Base-by-base conservation (phyloP, 257 asterid species). In the Solanum pimpinellifolium region DNA sequence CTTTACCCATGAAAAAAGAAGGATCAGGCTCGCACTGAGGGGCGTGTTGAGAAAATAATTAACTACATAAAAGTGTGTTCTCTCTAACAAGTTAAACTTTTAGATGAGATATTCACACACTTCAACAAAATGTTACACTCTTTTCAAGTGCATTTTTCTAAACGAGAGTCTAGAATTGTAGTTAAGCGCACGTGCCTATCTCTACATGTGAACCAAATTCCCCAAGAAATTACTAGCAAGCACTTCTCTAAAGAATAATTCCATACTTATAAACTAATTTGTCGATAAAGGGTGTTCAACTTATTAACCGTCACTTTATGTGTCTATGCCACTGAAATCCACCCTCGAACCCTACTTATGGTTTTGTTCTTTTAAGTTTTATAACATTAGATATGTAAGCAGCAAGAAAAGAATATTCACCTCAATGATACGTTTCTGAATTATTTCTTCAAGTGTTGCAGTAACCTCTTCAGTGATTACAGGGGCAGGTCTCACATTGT, bases 401-500 rank as follows among this genome's bases (percentile, higher is more conserved):
- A 0, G 56, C 68, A 31, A 52, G 11, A 49, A 42, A 80, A 29
- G 42, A 47, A 35, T 73, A 75, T 65, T 92, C 89, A 97, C 99
- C 98, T 97, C 98, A 87, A 91, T 73, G 56, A 96, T 86, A 86
- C 98, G 95, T 89, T 97, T 96, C 88, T 91, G 89, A 86, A 97
- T 96, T 66, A 97, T 74, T 86, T 97, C 98, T 92, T 97, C 99
- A 84, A 96, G 93, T 81, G 98, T 89, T 87, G 94, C 95, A 83
- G 96, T 94, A 86, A 90, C 93, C 91, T 96, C 96, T 87, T 93
- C 97, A 6, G 99, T 97, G 88, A 93, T 94, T 85, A 92, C 98
- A 46, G 99, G 99, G 77, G 97, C 92, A 88, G 99, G 99, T 92
- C 96, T 92, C 85, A 92, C 97, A 90, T 96, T 96, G 90, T 95